Conservation (phyloP, 1,284 basidiomycete genomes). For the Microbotryum lychnidis-dioicae region DNA sequence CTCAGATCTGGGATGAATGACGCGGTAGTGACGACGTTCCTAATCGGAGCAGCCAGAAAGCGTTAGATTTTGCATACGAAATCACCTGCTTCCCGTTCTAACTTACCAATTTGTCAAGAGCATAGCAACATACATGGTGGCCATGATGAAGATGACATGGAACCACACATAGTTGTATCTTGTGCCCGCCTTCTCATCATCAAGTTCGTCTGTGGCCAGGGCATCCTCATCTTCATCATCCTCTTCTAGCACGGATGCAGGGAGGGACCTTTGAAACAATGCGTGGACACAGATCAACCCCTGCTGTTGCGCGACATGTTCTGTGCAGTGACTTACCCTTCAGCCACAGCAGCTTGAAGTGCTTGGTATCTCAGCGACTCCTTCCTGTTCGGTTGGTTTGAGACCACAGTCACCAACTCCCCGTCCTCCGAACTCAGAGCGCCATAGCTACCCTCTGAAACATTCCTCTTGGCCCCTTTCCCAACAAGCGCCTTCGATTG, state of each 20-base stretch:
- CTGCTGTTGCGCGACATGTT: neutral
- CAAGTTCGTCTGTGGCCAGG: slow-evolving; percentile 57
- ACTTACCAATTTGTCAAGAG: slow-evolving; percentile 86
- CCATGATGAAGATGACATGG: slow-evolving; percentile 94
- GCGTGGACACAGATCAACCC: neutral
- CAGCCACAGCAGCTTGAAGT: slow-evolving; percentile 87
- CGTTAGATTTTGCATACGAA: neutral
- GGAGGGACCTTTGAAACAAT: slow-evolving; percentile 45
- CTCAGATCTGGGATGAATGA: neutral
- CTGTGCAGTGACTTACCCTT: slow-evolving; percentile 53
- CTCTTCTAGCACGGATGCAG: slow-evolving; percentile 83
- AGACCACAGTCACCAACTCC: slow-evolving; percentile 61
- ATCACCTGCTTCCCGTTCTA: no score
- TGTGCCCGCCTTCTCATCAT: slow-evolving; percentile 94
- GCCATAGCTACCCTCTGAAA: slow-evolving; percentile 8
- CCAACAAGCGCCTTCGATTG: slow-evolving; percentile 86
- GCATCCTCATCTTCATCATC: slow-evolving; percentile 58
- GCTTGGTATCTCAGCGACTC: slow-evolving; percentile 92
- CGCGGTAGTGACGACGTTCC: slow-evolving; percentile 59
- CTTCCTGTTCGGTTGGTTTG: slow-evolving; percentile 72
- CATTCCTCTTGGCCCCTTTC: slow-evolving; percentile 47
- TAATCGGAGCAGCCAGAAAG: slow-evolving; percentile 35
- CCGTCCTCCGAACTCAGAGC: slow-evolving; percentile 38
- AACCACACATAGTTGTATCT: slow-evolving; percentile 99
- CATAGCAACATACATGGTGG: slow-evolving; percentile 96